Evolutionary conservation across 2,329 filamentous ascomycete genomes (phyloP).

Genomic region (Seiridium unicorne): DNA sequence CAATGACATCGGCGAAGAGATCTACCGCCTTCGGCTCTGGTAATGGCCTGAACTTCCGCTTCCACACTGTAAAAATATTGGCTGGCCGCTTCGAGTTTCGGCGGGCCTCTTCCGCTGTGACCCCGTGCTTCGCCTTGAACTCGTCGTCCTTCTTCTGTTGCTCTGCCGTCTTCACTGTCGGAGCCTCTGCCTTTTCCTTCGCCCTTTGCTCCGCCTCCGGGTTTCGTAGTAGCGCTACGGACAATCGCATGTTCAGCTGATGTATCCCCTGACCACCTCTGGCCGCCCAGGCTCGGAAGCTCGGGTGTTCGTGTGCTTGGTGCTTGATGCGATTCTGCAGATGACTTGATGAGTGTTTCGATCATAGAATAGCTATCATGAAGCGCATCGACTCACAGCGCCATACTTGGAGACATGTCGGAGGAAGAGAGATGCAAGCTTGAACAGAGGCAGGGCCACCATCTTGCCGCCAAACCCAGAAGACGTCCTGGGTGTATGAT

Average conservation of each 20-base stretch:
- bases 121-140: slow-evolving; percentile 38
- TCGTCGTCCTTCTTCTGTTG: slow-evolving; percentile 55
- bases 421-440: slow-evolving; percentile 63
- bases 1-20: slow-evolving; percentile 64
- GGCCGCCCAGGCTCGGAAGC: slow-evolving; percentile 60
- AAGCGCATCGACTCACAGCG: slow-evolving; percentile 49
- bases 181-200: slow-evolving; percentile 61
- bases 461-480: slow-evolving; percentile 34
- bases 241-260: slow-evolving; percentile 65
- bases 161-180: slow-evolving; percentile 65
- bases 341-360: neutral
- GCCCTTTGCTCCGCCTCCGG: slow-evolving; percentile 55
- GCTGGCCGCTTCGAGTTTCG: slow-evolving; percentile 15
- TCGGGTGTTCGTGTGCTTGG: slow-evolving; percentile 63
- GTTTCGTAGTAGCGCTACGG: slow-evolving; percentile 59
- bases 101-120: slow-evolving; percentile 29
- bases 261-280: slow-evolving; percentile 63
- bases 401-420: slow-evolving; percentile 69
- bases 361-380: neutral
- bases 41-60: slow-evolving; percentile 59
- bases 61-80: slow-evolving; percentile 55
- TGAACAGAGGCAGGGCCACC: slow-evolving; percentile 67
- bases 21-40: slow-evolving; percentile 66
- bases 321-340: slow-evolving; percentile 62
- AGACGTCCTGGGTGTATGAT: slow-evolving; percentile 1